phyloP scores from a whole-genome alignment of 768 basidiomycete species.

The Serendipita vermifera region DNA sequence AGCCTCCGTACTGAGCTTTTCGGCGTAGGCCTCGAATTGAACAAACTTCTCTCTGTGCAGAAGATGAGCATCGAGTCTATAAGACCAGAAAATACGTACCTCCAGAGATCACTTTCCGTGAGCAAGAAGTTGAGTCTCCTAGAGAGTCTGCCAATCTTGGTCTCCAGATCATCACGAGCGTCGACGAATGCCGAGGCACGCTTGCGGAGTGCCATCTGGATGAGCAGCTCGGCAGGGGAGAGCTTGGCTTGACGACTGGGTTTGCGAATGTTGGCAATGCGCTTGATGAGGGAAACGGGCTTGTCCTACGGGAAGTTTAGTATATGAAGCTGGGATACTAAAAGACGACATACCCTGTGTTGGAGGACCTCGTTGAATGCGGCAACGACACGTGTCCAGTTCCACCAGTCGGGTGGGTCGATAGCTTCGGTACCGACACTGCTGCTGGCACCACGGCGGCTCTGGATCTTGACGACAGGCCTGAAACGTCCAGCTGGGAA shows the following conservation, averaged over 20 bases:
- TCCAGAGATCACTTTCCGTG: slow-evolving; percentile 83
- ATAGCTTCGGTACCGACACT: slow-evolving; percentile 81
- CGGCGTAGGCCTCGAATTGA: slow-evolving; percentile 87
- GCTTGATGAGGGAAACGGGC: slow-evolving; percentile 76
- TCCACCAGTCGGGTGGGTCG: slow-evolving; percentile 89
- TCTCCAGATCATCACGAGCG: slow-evolving; percentile 84
- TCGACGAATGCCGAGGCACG: slow-evolving; percentile 92
- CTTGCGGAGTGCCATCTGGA: slow-evolving; percentile 80
- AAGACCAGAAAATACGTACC: slow-evolving; percentile 20
- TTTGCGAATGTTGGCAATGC: slow-evolving; percentile 66
- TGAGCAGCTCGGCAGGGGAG: slow-evolving; percentile 67
- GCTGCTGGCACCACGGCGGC: slow-evolving; percentile 65
- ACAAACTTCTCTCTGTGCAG: slow-evolving; percentile 73
- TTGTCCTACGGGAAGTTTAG: slow-evolving; percentile 45
- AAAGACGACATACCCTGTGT: slow-evolving; percentile 46
- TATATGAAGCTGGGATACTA: slow-evolving; percentile 12
- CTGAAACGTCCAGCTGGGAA: slow-evolving; percentile 88
- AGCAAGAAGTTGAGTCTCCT: slow-evolving; percentile 81
- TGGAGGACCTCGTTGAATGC: slow-evolving; percentile 80
- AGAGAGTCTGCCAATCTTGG: slow-evolving; percentile 78
- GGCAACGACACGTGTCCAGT: slow-evolving; percentile 77
- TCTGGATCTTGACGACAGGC: slow-evolving; percentile 81
- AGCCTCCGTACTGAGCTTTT: slow-evolving; percentile 77
- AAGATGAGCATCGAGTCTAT: neutral
- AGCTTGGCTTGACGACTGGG: slow-evolving; percentile 58